Base-by-base conservation (phyloP, 2,329 filamentous ascomycete species). In the Monosporascus sp. region DNA sequence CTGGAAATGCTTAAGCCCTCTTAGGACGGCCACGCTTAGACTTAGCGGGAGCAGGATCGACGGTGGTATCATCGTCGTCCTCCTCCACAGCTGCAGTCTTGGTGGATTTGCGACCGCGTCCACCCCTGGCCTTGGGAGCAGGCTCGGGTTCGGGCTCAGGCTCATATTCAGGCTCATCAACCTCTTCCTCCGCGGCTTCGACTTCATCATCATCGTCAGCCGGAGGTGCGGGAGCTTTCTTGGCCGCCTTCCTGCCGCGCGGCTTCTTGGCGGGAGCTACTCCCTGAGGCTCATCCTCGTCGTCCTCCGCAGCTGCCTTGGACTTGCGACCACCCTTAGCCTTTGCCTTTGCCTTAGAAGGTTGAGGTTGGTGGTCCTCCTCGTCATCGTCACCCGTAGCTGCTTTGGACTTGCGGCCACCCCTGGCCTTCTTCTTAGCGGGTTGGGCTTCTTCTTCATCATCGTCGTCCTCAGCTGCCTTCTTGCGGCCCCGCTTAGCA, bases 401-500 rank as follows among this genome's bases (percentile, higher is more conserved):
- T 51, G 67, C 65, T 56, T 68, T 69, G 17, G 60, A 43, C 52
- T 59, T 62, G 44, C 57, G 55, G 49, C 53, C 52, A 55, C 53
- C 62, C 54, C 64, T 72, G 49, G 64, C 57, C 57, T 74, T 74
- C 62, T 76, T 75, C 56, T 71, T 69, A n/a, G 69, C 67, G 34
- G 68, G 67, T 38, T 69, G 56, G 31, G 61, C 58, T 24, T 68
- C 66, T 11, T 61, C 64, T n/a, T 65, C 64, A 9, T 69, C 65
- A 19, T 61, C 63, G 16, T 66, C 63, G 3, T 58, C 57, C 27
- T 59, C 64, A 40, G 55, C 53, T 49, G 68, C 64, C 48, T 61
- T 73, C 64, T 69, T 69, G 58, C 67, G 68, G 44, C 67, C 63
- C 27, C 71, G 69, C 64, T 75, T 74, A 48, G 66, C 65, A 14